Evolutionary conservation across 2,329 filamentous ascomycete species (phyloP).

Genomic region (Aciculosporium take): DNA sequence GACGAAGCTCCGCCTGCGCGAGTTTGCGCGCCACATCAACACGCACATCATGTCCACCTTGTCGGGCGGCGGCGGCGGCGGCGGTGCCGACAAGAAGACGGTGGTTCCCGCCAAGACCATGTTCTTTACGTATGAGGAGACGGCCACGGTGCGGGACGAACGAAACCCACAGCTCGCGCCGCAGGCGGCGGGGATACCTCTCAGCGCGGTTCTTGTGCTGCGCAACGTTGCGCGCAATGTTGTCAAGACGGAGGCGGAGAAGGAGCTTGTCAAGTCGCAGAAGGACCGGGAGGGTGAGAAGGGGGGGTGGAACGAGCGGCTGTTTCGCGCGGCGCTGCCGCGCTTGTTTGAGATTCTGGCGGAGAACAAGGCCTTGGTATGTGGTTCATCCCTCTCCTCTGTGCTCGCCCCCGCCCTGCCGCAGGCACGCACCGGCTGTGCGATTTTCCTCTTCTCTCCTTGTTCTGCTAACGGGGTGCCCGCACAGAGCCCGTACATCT

Average conservation of each 20-base stretch:
- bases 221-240: constrained; percentile 62
- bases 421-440: too few species aligned
- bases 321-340: constrained; percentile 52
- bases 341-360: constrained; percentile 56
- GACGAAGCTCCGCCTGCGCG: constrained; percentile 30
- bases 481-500: constrained; percentile 24
- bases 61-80: constrained; percentile 5
- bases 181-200: constrained; percentile 63
- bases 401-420: too few species aligned
- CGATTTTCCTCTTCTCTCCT: too few species aligned
- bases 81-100: constrained; percentile 14
- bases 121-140: constrained; percentile 40
- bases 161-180: constrained; percentile 40
- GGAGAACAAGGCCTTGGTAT: constrained; percentile 49
- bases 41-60: constrained; percentile 43
- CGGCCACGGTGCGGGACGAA: constrained; percentile 40
- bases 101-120: constrained; percentile 42
- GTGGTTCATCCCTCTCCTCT: constrained; percentile 9
- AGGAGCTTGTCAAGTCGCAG: constrained; percentile 35
- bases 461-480: too few species aligned
- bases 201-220: constrained; percentile 62
- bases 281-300: constrained; percentile 28
- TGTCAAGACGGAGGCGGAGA: constrained; percentile 45
- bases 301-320: constrained; percentile 48
- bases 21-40: constrained; percentile 51